Base-by-base conservation (phyloP, 176 grass and related monocot species). In the Alopecurus myosuroides region DNA sequence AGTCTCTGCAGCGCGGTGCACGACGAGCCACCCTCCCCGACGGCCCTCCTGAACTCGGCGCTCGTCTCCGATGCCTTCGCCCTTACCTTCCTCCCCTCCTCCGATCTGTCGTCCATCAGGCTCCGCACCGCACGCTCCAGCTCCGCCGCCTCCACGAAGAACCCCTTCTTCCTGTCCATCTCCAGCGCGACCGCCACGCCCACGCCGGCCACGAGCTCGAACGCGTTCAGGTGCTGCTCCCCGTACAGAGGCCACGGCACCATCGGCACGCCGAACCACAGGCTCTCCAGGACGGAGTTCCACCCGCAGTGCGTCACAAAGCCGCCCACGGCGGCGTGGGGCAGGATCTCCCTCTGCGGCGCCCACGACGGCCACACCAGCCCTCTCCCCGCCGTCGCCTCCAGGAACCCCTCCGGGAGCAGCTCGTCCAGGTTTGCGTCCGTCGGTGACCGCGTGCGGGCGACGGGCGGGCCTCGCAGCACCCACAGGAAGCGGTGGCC, bases 241-340 rank as follows among this genome's bases (percentile, higher is more conserved):
- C 29, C 77, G 77, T 80, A 80, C 10, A 80, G 28, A 41, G 77
- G 77, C 77, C 77, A 80, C 3, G 77, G 28, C 26, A 31, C 41
- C 41, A 80, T 48, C 58, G 77, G 77, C 77, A 80, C 41, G 60
- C 60, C 77, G 14, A 31, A 80, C 77, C 77, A 80, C 40, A 80
- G 40, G 77, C 77, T 77, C 34, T 91, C 85, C 22, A 92, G 29
- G 26, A 70, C 1, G 13, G 90, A 92, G 78, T 79, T 92, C 86
- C 73, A 92, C 6, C 88, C 88, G 57, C 85, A 90, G 56, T 90
- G 88, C 55, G 88, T 90, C 65, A 90, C 56, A 74, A 90, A 90
- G 1, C 77, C 77, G 9, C 39, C 77, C 26, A 64, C 39, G 77
- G 39, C 56, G 39, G 26, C 39, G 57, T 79, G 77, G 17, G 35